phyloP scores from a whole-genome alignment of 192 early-diverging fungal genomes.

The Backusella tarrabulga region DNA sequence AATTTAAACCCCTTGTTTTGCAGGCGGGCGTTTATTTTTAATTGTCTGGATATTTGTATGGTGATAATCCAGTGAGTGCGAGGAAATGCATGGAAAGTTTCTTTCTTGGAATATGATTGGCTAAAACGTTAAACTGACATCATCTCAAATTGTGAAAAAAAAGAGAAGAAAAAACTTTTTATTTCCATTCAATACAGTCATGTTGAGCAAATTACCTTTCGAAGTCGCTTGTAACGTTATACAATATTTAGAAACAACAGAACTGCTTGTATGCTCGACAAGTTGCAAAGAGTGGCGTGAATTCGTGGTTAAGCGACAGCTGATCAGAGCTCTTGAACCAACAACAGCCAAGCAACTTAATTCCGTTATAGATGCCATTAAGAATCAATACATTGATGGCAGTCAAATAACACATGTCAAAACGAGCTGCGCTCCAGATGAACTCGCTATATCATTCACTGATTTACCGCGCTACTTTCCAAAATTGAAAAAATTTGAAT shows the following conservation, averaged over 20 bases:
- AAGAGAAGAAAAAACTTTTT: too few relatives aligned
- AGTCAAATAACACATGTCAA: not conserved
- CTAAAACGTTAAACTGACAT: too few relatives aligned
- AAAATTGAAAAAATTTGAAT: not conserved
- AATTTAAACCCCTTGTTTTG: too few relatives aligned
- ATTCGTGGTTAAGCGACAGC: not conserved
- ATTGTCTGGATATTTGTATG: too few relatives aligned
- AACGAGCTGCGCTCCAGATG: not conserved
- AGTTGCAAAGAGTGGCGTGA: not conserved
- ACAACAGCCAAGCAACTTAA: not conserved
- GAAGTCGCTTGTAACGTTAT: not conserved
- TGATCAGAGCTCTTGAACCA: not conserved
- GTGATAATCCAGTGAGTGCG: too few relatives aligned
- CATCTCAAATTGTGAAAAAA: too few relatives aligned
- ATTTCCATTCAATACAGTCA: not conserved
- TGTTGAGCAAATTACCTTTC: not conserved
- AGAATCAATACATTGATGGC: not conserved
- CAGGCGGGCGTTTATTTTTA: too few relatives aligned
- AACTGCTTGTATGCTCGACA: not conserved
- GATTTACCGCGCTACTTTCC: not conserved
- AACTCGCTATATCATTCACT: not conserved
- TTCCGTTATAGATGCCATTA: not conserved
- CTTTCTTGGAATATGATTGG: too few relatives aligned
- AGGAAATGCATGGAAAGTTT: too few relatives aligned
- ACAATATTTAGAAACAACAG: not conserved